Evolutionary conservation across 805 yeast species (phyloP).

Genomic region (Lipomyces yamanashiensis): DNA sequence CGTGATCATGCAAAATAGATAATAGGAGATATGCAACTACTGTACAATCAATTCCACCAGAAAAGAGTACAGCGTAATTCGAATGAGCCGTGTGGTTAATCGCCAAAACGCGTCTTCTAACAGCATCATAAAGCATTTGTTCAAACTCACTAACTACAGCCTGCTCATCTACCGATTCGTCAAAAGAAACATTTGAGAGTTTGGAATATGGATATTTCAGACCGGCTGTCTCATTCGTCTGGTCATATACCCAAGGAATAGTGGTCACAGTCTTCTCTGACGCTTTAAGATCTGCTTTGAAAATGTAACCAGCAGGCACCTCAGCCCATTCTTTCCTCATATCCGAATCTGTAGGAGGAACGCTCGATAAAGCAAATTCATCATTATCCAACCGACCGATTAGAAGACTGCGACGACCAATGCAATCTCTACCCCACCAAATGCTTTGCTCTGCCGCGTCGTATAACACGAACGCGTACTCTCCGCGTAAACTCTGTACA

Average conservation of each 20-base stretch:
- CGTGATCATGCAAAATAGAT: conserved; percentile 35
- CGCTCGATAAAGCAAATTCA: conserved; percentile 24
- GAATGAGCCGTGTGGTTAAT: conserved; percentile 10
- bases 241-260: conserved; percentile 10
- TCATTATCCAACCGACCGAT: conserved; percentile 23
- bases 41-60: conserved; percentile 96
- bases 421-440: conserved; percentile 80
- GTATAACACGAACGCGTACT: conserved; percentile 69
- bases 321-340: conserved; percentile 46
- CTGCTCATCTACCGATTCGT: conserved; percentile 12
- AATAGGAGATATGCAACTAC: conserved; percentile 59
- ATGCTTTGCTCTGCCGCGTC: conserved; percentile 47
- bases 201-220: conserved; percentile 14
- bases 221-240: not conserved
- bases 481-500: conserved; percentile 66
- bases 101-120: conserved; percentile 21
- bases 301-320: conserved; percentile 60
- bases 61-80: conserved; percentile 69
- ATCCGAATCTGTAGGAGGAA: conserved; percentile 34
- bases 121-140: conserved; percentile 18
- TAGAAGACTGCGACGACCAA: conserved; percentile 81
- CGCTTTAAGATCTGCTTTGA: conserved; percentile 36
- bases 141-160: conserved; percentile 22
- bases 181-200: not conserved
- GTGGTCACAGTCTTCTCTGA: not conserved